A percentile compares a stretch with the other conserved stretches of the same genome.
phyloP scores from a whole-genome alignment of 441 rosid species.

The Pelargonium fulgidum region DNA sequence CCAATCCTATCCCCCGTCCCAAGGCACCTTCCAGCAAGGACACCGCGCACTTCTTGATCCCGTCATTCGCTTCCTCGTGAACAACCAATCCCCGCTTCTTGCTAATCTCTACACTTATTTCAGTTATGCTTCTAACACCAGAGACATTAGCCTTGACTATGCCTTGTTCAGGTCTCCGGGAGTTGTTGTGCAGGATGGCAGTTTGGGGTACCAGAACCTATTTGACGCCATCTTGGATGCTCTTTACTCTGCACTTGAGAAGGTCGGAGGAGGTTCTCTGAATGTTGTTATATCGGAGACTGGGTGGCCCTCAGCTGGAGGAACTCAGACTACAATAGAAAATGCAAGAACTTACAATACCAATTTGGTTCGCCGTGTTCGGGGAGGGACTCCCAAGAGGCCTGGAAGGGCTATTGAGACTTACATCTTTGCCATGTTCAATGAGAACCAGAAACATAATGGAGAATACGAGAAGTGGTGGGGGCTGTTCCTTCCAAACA shows the following conservation, averaged over 20 bases:
- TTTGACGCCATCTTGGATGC: slow-evolving; percentile 43
- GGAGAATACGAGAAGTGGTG: slow-evolving; percentile 34
- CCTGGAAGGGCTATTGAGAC: slow-evolving; percentile 40
- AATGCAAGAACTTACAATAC: slow-evolving; percentile 37
- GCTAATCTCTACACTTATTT: slow-evolving; percentile 38
- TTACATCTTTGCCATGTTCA: slow-evolving; percentile 41
- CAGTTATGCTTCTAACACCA: slow-evolving; percentile 12
- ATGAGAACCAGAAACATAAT: slow-evolving; percentile 30
- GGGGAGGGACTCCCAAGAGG: slow-evolving; percentile 41
- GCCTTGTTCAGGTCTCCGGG: slow-evolving; percentile 31
- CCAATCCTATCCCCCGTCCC: slow-evolving; percentile 32
- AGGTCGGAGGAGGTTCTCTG: slow-evolving; percentile 32
- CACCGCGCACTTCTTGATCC: slow-evolving; percentile 29
- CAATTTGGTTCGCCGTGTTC: slow-evolving; percentile 39
- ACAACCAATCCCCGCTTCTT: slow-evolving; percentile 34
- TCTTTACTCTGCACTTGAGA: slow-evolving; percentile 39
- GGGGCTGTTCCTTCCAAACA: slow-evolving; percentile 25
- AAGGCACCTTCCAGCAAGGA: slow-evolving; percentile 22
- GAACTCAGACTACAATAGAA: slow-evolving; percentile 20
- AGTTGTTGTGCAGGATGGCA: slow-evolving; percentile 24
- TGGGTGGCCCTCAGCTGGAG: slow-evolving; percentile 47
- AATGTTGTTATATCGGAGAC: slow-evolving; percentile 44
- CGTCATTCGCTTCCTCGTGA: slow-evolving; percentile 24
- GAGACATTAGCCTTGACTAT: slow-evolving; percentile 30
- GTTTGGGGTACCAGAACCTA: slow-evolving; percentile 26